phyloP scores from a whole-genome alignment of 805 yeast species.

The Pichia kluyveri region DNA sequence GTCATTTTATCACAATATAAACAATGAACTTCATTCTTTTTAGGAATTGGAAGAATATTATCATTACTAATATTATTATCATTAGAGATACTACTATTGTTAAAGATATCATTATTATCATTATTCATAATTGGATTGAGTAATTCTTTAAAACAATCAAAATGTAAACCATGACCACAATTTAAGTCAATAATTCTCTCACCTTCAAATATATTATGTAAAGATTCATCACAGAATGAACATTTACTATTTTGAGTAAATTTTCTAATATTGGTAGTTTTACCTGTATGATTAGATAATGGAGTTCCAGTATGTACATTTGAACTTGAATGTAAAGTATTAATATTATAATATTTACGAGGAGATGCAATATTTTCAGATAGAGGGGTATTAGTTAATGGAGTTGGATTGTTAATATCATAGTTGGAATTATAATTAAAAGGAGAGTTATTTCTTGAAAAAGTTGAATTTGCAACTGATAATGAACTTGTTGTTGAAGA shows the following conservation, averaged over 20 bases:
- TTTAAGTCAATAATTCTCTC: conserved; percentile 33
- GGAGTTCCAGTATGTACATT: not conserved
- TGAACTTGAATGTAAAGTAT: no score
- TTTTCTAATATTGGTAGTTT: not conserved
- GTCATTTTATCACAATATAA: conserved; percentile 6
- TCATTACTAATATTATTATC: no score
- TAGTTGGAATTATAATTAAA: not conserved
- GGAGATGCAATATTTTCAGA: not conserved
- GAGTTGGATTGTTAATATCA: not conserved
- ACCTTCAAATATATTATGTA: conserved; percentile 30
- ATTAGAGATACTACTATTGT: no score
- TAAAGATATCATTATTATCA: no score
- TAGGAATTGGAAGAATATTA: no score
- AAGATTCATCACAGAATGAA: conserved; percentile 36
- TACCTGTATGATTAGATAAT: not conserved
- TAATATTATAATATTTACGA: no score
- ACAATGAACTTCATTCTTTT: conserved; percentile 7
- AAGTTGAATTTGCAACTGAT: not conserved
- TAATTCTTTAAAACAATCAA: conserved; percentile 30
- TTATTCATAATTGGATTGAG: no score
- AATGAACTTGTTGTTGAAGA: not conserved
- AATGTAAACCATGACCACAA: conserved; percentile 38
- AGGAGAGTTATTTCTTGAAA: conserved; percentile 2
- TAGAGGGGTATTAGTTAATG: not conserved
- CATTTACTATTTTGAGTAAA: conserved; percentile 19